phyloP scores from a whole-genome alignment of 805 yeast genomes.

The Cyberlindnera saturnus region DNA sequence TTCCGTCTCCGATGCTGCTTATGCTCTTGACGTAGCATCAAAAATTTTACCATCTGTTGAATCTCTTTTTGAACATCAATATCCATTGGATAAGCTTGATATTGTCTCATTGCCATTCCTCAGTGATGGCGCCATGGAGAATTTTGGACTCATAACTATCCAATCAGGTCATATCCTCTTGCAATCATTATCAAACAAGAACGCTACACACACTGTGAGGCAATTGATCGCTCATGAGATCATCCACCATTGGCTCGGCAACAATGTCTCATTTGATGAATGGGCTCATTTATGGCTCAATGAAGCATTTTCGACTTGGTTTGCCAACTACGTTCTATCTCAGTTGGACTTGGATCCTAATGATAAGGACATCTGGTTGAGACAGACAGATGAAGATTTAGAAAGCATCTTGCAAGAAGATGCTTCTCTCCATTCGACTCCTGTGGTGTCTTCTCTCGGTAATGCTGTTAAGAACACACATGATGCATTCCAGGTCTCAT shows the following conservation, averaged over 20 bases:
- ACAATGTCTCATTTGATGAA: conserved; percentile 56
- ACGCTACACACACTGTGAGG: conserved; percentile 31
- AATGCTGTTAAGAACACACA: conserved; percentile 33
- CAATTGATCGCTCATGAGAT: conserved; percentile 67
- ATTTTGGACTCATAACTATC: conserved; percentile 63
- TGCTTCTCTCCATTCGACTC: conserved; percentile 24
- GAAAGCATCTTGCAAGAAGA: conserved; percentile 35
- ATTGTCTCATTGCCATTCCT: conserved; percentile 64
- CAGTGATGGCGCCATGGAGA: conserved; percentile 77
- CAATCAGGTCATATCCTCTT: conserved; percentile 44
- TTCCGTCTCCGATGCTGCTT: conserved; percentile 38
- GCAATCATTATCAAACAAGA: conserved; percentile 24
- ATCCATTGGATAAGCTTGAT: conserved; percentile 62
- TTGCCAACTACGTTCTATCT: conserved; percentile 45
- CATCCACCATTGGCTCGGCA: conserved; percentile 79
- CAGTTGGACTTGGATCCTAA: conserved; percentile 19
- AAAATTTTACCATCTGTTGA: conserved; percentile 44
- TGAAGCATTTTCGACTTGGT: conserved; percentile 74
- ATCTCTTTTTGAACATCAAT: conserved; percentile 35
- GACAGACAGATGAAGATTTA: conserved; percentile 22
- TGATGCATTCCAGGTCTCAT: conserved; percentile 42
- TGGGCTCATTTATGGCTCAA: conserved; percentile 71
- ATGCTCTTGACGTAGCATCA: conserved; percentile 43
- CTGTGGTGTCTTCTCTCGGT: conserved; percentile 28
- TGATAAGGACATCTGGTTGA: conserved; percentile 29